Conservation (phyloP, 1,284 basidiomycete species). For the Cryptococcus hybrid region DNA sequence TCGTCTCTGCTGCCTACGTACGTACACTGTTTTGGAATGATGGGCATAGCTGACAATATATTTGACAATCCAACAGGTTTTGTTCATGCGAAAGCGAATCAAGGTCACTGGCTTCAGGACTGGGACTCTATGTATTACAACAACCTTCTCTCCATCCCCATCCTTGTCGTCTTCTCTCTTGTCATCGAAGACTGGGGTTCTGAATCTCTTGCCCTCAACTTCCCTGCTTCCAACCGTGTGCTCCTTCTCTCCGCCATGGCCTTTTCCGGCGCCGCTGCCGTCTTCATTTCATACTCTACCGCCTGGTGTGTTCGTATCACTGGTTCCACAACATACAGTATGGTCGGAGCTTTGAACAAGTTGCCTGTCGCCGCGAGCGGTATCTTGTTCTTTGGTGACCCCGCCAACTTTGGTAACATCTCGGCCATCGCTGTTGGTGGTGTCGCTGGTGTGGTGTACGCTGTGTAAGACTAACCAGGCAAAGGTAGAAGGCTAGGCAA, state of each 20-base stretch:
- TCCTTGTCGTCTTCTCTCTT: constrained; percentile 79
- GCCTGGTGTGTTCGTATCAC: constrained; percentile 88
- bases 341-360: constrained; percentile 99
- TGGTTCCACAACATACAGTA: constrained; percentile 98
- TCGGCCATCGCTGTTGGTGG: constrained; percentile 87
- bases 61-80: constrained; percentile 58
- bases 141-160: constrained; percentile 92
- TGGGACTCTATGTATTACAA: constrained; percentile 99
- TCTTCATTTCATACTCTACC: constrained; percentile 97
- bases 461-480: constrained; percentile 62
- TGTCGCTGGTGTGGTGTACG: constrained; percentile 85
- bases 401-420: constrained; percentile 80
- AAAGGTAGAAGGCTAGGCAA: constrained; percentile 38
- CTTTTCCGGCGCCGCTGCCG: constrained; percentile 95
- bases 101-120: constrained; percentile 94
- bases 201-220: constrained; percentile 75
- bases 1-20: constrained; percentile 89
- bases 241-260: constrained; percentile 83
- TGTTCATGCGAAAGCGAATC: constrained; percentile 96
- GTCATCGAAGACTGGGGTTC: constrained; percentile 87
- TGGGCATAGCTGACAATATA: background rate
- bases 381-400: constrained; percentile 93
- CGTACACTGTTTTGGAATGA: constrained; percentile 37
- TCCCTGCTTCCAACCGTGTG: constrained; percentile 65
- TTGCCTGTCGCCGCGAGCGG: constrained; percentile 94